Evolutionary conservation across 495 filamentous ascomycete genomes (phyloP).

Genomic region (Aspergillus bertholletiae): DNA sequence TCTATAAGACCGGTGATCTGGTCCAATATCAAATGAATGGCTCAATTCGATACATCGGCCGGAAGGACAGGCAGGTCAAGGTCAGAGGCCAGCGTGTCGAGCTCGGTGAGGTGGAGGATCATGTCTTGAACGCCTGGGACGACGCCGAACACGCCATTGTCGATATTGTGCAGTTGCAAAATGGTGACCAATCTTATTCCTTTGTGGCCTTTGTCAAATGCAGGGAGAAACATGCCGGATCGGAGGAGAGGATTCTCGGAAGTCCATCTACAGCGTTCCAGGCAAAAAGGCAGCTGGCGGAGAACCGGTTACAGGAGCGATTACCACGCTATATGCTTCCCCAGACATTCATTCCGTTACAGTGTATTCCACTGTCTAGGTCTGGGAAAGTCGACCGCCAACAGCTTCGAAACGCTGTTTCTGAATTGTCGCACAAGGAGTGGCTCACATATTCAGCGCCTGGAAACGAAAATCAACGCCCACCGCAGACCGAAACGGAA

Average conservation of each 20-base stretch:
- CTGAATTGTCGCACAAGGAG: not conserved
- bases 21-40: conserved; percentile 45
- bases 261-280: no score
- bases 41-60: conserved; percentile 41
- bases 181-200: no score
- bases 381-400: not conserved
- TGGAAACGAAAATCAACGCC: not conserved
- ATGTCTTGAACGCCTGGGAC: no score
- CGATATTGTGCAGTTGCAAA: conserved; percentile 1
- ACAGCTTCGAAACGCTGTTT: not conserved
- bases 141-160: conserved; percentile 28
- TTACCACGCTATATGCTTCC: conserved; percentile 1
- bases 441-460: not conserved
- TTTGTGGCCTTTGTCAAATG: not conserved
- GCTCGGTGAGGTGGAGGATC: conserved; percentile 50
- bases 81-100: conserved; percentile 52
- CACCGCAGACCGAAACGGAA: not conserved
- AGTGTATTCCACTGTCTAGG: not conserved
- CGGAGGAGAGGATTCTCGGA: no score
- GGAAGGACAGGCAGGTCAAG: conserved; percentile 52
- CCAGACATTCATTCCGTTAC: not conserved
- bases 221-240: not conserved
- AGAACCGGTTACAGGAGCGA: not conserved
- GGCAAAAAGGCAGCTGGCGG: not conserved
- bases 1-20: conserved; percentile 57